Percentiles rank a stretch among this genome's conserved stretches.
These are phyloP conservation scores for Murraya koenigii DNA, from an alignment of 345 rosid genomes.

Conservation along the genomic window DNA sequence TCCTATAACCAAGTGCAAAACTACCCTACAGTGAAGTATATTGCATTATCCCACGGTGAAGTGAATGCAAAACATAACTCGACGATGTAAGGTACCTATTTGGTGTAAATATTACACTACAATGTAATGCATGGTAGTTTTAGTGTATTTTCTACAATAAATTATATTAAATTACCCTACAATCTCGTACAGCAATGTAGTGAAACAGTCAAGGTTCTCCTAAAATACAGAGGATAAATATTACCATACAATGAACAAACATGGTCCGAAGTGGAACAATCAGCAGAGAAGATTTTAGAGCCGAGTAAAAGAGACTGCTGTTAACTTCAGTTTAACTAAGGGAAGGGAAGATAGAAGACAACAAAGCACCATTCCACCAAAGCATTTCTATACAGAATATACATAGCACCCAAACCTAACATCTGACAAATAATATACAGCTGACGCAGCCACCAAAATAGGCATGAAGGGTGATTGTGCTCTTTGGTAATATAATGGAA, in stretches of 20 bases:
- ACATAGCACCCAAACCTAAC: slow-evolving; percentile 29
- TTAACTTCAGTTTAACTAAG: neutral
- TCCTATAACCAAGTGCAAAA: too few relatives aligned
- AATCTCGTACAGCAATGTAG: too few relatives aligned
- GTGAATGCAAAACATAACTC: too few relatives aligned
- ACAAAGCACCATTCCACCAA: slow-evolving; percentile 1
- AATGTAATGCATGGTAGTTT: neutral
- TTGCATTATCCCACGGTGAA: too few relatives aligned
- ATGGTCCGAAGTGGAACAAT: neutral
- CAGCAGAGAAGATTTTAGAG: neutral
- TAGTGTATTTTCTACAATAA: too few relatives aligned
- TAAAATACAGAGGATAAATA: too few relatives aligned
- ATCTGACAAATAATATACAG: slow-evolving; percentile 21
- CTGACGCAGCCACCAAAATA: slow-evolving; percentile 15
- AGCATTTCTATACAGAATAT: slow-evolving; percentile 34
- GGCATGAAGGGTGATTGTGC: neutral
- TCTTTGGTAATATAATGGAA: slow-evolving; percentile 12
- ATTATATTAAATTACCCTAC: neutral
- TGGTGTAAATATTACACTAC: neutral
- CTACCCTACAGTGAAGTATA: too few relatives aligned
- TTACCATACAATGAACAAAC: too few relatives aligned
- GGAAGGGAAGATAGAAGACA: neutral
- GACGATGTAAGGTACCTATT: too few relatives aligned
- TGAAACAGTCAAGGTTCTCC: too few relatives aligned
- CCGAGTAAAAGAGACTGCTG: neutral